Percentiles rank a stretch among this genome's conserved stretches.
Evolutionary conservation across 768 basidiomycete species (phyloP).

Genomic region (Phylloporus rhodoxanthus): DNA sequence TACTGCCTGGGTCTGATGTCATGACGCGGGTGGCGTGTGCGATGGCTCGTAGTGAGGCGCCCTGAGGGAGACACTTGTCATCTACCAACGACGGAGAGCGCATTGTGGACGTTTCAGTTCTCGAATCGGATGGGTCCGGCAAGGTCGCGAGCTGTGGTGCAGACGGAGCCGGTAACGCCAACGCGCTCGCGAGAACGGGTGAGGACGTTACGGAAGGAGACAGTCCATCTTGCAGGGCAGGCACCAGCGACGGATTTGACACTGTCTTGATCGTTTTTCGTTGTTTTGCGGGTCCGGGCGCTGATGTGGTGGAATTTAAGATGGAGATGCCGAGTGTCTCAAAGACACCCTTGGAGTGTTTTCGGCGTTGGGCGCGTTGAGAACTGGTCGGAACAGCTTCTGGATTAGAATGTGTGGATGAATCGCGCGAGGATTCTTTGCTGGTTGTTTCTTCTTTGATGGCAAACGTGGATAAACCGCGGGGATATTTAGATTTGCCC

Average conservation of each 20-base stretch:
- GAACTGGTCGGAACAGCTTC: slow-evolving; percentile 12
- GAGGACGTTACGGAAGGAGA: slow-evolving; percentile 15
- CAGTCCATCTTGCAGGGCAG: slow-evolving; percentile 10
- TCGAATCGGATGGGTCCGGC: slow-evolving; percentile 18
- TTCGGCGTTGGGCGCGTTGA: slow-evolving; percentile 29
- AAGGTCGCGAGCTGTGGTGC: slow-evolving; percentile 28
- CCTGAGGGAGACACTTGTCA: slow-evolving; percentile 42
- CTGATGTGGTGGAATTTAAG: slow-evolving; percentile 43
- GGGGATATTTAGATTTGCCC: slow-evolving; percentile 34
- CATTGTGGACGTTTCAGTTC: slow-evolving; percentile 25
- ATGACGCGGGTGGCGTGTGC: slow-evolving; percentile 83
- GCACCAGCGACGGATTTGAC: slow-evolving; percentile 19
- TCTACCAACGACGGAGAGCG: slow-evolving; percentile 22
- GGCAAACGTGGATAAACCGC: slow-evolving; percentile 12
- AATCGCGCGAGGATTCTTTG: slow-evolving; percentile 18
- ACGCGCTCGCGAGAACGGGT: slow-evolving; percentile 10
- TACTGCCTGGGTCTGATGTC: slow-evolving; percentile 69
- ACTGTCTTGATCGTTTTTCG: slow-evolving; percentile 18
- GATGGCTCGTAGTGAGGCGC: slow-evolving; percentile 67
- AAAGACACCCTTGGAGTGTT: slow-evolving; percentile 59
- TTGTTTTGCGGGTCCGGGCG: slow-evolving; percentile 22
- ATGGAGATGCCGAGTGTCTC: slow-evolving; percentile 67
- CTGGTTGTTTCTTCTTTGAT: slow-evolving; percentile 21
- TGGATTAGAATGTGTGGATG: slow-evolving; percentile 16
- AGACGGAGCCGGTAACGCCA: slow-evolving; percentile 15